Conservation (phyloP, 768 basidiomycete species). For the Pisolithus marmoratus region DNA sequence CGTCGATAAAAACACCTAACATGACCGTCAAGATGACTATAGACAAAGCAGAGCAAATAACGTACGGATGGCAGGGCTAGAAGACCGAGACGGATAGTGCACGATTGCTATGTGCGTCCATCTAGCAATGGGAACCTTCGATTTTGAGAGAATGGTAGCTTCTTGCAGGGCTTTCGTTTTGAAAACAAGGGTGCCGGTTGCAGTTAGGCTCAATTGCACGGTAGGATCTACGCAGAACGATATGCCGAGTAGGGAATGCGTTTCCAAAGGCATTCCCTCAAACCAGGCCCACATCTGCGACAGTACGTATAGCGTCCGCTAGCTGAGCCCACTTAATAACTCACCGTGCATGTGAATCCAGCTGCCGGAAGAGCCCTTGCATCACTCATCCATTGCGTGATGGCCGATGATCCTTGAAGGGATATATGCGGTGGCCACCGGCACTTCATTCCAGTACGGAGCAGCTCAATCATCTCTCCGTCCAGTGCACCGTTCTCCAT, state of each 20-base stretch:
- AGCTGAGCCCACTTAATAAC: not conserved
- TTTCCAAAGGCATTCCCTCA: slow-evolving; percentile 33
- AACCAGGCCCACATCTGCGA: slow-evolving; percentile 45
- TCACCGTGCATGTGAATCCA: slow-evolving; percentile 73
- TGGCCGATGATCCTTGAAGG: slow-evolving; percentile 49
- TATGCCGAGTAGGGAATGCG: slow-evolving; percentile 34
- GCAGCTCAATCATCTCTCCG: slow-evolving; percentile 60
- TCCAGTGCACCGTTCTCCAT: slow-evolving; percentile 48
- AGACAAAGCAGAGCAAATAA: slow-evolving; percentile 1
- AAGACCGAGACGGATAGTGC: slow-evolving; percentile 52
- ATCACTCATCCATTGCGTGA: slow-evolving; percentile 45
- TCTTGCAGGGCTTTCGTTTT: slow-evolving; percentile 35
- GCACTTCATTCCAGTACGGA: slow-evolving; percentile 65
- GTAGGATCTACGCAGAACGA: slow-evolving; percentile 25
- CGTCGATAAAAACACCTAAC: slow-evolving; percentile 71
- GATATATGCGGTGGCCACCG: slow-evolving; percentile 79
- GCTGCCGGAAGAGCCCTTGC: slow-evolving; percentile 47
- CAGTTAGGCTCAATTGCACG: slow-evolving; percentile 43
- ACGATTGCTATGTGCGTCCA: slow-evolving; percentile 74
- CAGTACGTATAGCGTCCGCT: not conserved
- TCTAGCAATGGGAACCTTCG: slow-evolving; percentile 45
- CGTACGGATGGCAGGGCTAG: slow-evolving; percentile 59
- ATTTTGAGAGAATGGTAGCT: slow-evolving; percentile 38
- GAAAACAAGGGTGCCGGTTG: slow-evolving; percentile 54
- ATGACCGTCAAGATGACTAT: slow-evolving; percentile 2